Percentiles rank a stretch among this genome's conserved stretches.
phyloP scores from a whole-genome alignment of 352 stramenopile species.

The Peronospora farinosa region DNA sequence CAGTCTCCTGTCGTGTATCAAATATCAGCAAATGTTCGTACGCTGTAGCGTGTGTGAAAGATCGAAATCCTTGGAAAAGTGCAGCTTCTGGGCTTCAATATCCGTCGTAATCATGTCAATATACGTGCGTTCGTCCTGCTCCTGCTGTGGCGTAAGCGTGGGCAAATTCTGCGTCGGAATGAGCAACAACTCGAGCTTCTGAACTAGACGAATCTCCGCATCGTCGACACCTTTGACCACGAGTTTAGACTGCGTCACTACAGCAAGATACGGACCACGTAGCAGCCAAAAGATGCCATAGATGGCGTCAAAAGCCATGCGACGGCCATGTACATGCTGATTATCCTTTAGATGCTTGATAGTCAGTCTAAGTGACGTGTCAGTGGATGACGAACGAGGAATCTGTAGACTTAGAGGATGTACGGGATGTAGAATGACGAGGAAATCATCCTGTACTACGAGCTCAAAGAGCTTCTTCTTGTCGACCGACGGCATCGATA shows the following conservation, averaged over 20 bases:
- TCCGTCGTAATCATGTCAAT: slow-evolving; percentile 54
- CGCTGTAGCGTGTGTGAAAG: slow-evolving; percentile 75
- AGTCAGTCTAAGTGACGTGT: slow-evolving; percentile 39
- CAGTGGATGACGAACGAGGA: slow-evolving; percentile 24
- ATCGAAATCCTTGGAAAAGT: slow-evolving; percentile 74
- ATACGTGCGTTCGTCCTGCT: slow-evolving; percentile 56
- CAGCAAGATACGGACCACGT: slow-evolving; percentile 57
- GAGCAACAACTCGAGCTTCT: slow-evolving; percentile 58
- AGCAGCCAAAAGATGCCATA: slow-evolving; percentile 74
- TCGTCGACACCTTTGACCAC: slow-evolving; percentile 44
- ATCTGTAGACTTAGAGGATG: slow-evolving; percentile 49
- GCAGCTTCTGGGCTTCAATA: slow-evolving; percentile 54
- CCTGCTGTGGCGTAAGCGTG: slow-evolving; percentile 38
- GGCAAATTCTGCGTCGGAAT: slow-evolving; percentile 58
- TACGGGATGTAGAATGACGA: slow-evolving; percentile 49
- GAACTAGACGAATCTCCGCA: slow-evolving; percentile 49
- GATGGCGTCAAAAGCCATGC: slow-evolving; percentile 72
- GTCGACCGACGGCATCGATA: slow-evolving; percentile 15
- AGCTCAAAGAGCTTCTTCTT: slow-evolving; percentile 48
- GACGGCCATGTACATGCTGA: slow-evolving; percentile 60
- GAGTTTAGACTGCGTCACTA: slow-evolving; percentile 64
- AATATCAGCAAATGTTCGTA: slow-evolving; percentile 18
- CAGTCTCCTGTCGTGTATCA: slow-evolving; percentile 1
- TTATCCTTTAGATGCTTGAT: slow-evolving; percentile 59
- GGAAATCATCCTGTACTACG: slow-evolving; percentile 66